Evolutionary conservation across 2,329 filamentous ascomycete species (phyloP).

Genomic region (Pyricularia sp.): DNA sequence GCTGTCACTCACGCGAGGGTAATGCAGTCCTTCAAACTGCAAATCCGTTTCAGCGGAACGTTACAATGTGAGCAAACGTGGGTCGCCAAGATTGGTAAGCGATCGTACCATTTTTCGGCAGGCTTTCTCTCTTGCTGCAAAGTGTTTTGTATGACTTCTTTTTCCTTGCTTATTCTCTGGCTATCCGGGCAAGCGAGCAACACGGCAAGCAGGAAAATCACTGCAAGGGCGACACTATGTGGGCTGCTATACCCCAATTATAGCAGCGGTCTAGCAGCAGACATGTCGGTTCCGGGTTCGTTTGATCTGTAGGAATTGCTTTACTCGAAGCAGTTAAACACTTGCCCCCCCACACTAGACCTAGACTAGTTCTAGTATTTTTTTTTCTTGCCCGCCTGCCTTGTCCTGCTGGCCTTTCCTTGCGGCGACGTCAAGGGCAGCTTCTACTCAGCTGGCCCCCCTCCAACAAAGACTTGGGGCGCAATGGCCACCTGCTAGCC

Average conservation of each 20-base stretch:
- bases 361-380: too few relatives aligned
- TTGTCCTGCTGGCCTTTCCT: conserved; percentile 3
- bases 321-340: not conserved
- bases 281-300: not conserved
- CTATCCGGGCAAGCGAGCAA: not conserved
- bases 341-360: not conserved
- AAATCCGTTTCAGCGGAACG: conserved; percentile 19
- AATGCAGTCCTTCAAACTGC: conserved; percentile 15
- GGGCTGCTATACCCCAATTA: not conserved
- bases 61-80: conserved; percentile 16
- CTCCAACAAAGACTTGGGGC: not conserved
- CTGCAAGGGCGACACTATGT: not conserved
- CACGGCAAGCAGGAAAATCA: not conserved
- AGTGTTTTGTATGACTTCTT: not conserved
- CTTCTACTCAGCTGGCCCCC: not conserved
- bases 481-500: not conserved
- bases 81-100: conserved; percentile 19
- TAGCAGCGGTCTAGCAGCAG: not conserved
- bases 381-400: not conserved
- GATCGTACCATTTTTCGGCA: not conserved
- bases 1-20: not conserved
- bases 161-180: not conserved
- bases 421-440: not conserved
- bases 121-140: not conserved
- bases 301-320: not conserved